phyloP scores from a whole-genome alignment of 148 eudicot genomes.

The Dianthus caryophyllus region DNA sequence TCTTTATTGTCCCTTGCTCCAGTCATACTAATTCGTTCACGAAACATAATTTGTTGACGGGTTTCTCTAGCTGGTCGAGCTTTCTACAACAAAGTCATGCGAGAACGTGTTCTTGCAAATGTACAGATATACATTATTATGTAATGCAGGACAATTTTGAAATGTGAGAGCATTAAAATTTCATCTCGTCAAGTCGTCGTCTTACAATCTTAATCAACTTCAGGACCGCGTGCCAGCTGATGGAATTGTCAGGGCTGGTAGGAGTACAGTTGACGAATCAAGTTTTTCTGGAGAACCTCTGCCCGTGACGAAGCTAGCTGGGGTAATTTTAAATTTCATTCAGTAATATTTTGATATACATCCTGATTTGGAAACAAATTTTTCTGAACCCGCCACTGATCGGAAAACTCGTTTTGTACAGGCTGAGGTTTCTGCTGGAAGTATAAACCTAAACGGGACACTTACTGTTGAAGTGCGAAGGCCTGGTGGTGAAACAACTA shows the following conservation, averaged over 20 bases:
- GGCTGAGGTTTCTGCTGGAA: conserved; percentile 96
- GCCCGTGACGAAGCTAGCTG: conserved; percentile 83
- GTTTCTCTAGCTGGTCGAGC: no score
- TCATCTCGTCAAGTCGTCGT: not conserved
- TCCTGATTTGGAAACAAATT: no score
- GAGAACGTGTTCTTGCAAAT: no score
- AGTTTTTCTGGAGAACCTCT: conserved; percentile 95
- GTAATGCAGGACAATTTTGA: no score
- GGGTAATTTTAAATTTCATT: conserved; percentile 42
- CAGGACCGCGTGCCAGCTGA: conserved; percentile 98
- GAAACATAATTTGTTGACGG: not conserved
- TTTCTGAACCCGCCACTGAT: conserved; percentile 2
- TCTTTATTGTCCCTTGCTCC: not conserved
- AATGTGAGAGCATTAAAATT: not conserved
- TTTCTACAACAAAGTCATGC: no score
- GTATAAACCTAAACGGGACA: conserved; percentile 87
- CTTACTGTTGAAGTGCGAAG: conserved; percentile 85
- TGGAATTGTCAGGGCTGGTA: conserved; percentile 86
- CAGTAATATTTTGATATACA: no score
- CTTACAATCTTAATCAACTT: conserved; percentile 22
- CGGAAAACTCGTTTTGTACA: conserved; percentile 19
- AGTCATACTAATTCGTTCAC: not conserved
- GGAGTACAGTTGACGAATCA: conserved; percentile 96
- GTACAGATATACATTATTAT: not conserved
- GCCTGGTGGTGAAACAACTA: conserved; percentile 91